Percentiles rank a stretch among this genome's conserved stretches.
Evolutionary conservation across 805 yeast species (phyloP).

Genomic region (Starmerella bacillaris): DNA sequence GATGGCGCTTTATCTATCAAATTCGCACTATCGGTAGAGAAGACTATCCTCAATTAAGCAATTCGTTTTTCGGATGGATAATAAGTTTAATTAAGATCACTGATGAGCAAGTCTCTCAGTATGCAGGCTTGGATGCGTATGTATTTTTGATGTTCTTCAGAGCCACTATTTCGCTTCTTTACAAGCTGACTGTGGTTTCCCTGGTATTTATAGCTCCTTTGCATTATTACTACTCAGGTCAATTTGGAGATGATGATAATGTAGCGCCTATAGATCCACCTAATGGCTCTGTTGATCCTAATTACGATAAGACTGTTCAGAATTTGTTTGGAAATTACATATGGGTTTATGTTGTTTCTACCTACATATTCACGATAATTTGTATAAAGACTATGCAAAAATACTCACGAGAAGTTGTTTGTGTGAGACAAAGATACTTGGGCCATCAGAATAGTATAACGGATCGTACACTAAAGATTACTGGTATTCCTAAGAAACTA

Average conservation of each 20-base stretch:
- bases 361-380: constrained; percentile 67
- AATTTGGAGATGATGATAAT: constrained; percentile 35
- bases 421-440: constrained; percentile 59
- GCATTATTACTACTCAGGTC: constrained; percentile 66
- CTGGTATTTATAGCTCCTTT: constrained; percentile 66
- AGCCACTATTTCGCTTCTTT: constrained; percentile 58
- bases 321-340: constrained; percentile 28
- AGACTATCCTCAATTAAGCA: constrained; percentile 37
- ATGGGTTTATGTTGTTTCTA: constrained; percentile 78
- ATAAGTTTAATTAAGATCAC: constrained; percentile 42
- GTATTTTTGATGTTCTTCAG: constrained; percentile 83
- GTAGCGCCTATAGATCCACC: too few species aligned
- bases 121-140: constrained; percentile 87
- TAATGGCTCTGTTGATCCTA: neutral
- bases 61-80: constrained; percentile 65
- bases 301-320: constrained; percentile 3
- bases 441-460: constrained; percentile 80
- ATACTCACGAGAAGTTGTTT: constrained; percentile 48
- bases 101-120: constrained; percentile 64
- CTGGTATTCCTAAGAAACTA: constrained; percentile 74
- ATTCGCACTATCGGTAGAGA: constrained; percentile 46
- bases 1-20: constrained; percentile 68
- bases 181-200: constrained; percentile 51
- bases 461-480: constrained; percentile 70
- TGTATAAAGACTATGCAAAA: constrained; percentile 30